Evolutionary conservation across 2,329 filamentous ascomycete genomes (phyloP), one percentile per base, ranked within the genome.

Genomic region (Colletotrichum sp.): DNA sequence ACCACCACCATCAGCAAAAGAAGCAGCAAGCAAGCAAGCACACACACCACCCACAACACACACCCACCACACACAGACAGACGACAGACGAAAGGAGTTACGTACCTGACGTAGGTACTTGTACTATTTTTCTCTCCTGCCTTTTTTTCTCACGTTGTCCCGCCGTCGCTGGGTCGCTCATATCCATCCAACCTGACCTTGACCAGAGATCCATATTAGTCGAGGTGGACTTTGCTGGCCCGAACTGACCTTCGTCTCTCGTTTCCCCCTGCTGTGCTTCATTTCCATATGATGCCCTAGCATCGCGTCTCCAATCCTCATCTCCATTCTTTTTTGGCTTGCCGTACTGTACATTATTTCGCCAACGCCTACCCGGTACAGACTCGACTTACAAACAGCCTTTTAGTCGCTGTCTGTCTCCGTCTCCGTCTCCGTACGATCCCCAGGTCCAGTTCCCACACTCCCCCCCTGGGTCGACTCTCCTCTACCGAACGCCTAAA

Each of bases 201-300:
- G 70, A 74, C 65, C 44, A 52, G 44, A 76, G 74, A 76, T 73
- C 74, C 74, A 76, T 76, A 76, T 74, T 68, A 74, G 59, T 65
- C 34, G 28, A 68, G 65, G 70, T 76, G 70, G 74, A 57, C 65
- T 74, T 49, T 49, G 64, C 60, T 74, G 74, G 59, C 49, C 71
- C 74, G 49, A 69, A 69, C 74, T 65, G 49, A 59, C 59, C 70
- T 73, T 24, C 49, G 59, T 76, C 71, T 69, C 65, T 74, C 71
- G 70, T 62, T 75, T 74, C 71, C 74, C 44, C 71, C 65, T 73
- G 70, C 34, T 49, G 70, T 57, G 73, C 70, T 74, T 69, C 65
- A 69, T 69, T 74, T 69, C 64, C 74, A 74, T 74, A 76, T 76
- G 65, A 74, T 76, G 74, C 70, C 71, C 74, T 73, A 76, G 74